A percentile compares a stretch with the other conserved stretches of the same genome.
These are phyloP conservation scores for Tagetes patula DNA, from an alignment of 129 eudicot genomes.

Conservation along the genomic window DNA sequence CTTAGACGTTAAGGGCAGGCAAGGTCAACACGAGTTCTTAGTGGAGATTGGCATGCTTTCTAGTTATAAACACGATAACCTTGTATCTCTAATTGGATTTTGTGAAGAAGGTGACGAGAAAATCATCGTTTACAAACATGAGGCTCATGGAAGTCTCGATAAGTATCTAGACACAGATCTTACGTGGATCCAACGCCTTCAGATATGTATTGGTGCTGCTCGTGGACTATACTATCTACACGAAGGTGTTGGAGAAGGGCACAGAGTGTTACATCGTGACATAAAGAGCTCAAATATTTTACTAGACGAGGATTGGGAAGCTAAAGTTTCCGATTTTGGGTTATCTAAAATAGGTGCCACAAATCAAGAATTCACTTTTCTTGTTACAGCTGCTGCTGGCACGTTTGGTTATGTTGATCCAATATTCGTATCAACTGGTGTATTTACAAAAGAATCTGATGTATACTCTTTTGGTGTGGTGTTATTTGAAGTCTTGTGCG, in stretches of 20 bases:
- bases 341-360: slow-evolving; percentile 30
- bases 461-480: slow-evolving; percentile 31
- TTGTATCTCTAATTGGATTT: slow-evolving; percentile 27
- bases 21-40: slow-evolving; percentile 25
- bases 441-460: slow-evolving; percentile 29
- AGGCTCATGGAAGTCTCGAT: slow-evolving; percentile 28
- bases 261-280: slow-evolving; percentile 22
- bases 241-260: slow-evolving; percentile 5
- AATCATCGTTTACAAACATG: slow-evolving; percentile 19
- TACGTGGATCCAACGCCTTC: slow-evolving; percentile 29
- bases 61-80: slow-evolving; percentile 24
- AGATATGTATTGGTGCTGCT: slow-evolving; percentile 29
- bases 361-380: slow-evolving; percentile 28
- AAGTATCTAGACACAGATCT: slow-evolving; percentile 5
- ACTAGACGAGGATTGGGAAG: slow-evolving; percentile 16
- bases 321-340: slow-evolving; percentile 36
- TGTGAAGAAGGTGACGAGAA: slow-evolving; percentile 6
- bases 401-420: slow-evolving; percentile 27
- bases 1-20: slow-evolving; percentile 12
- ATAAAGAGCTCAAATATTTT: slow-evolving; percentile 25
- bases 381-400: slow-evolving; percentile 23
- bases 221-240: slow-evolving; percentile 22
- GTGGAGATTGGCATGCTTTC: slow-evolving; percentile 24
- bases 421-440: background rate
- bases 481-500: slow-evolving; percentile 33